Base-by-base conservation (phyloP, 176 grass and related monocot species). In the Ampelocalamus luodianensis region DNA sequence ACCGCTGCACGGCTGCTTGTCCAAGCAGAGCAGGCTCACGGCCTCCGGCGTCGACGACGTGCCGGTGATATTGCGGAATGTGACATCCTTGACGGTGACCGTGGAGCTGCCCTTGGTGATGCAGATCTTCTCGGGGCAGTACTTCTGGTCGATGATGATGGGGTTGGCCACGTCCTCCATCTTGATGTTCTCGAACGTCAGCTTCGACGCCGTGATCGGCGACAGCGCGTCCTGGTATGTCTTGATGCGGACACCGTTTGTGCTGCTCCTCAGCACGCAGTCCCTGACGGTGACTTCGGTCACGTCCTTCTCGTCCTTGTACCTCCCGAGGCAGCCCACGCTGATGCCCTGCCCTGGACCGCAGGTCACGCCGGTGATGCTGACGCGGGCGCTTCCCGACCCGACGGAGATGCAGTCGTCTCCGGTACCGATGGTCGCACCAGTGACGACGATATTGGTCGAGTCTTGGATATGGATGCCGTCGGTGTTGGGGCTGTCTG, bases 321-420 rank as follows among this genome's bases (percentile, higher is more conserved):
- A 96, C 44, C 70, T 86, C 8, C 91, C 88, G 1, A 92, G 70
- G 67, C 91, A 93, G 2, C 94, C 94, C 1, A 95, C 37, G 71
- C 92, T 97, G 79, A 97, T 93, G 8, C 95, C 95, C 46, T 93
- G 95, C 10, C 95, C 95, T 0, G 95, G 95, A 1, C 95, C 95
- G n/a, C 95, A 97, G 20, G 14, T 71, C 66, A 97, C 78, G 20
- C 67, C 36, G 11, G 6, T 58, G 45, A 97, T 79, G 2, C 1
- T 59, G 4, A 97, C 54, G 13, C 50, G 14, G 1, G 36, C 5
- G 76, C 73, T 90, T 7, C 90, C 90, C 0, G 88, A 58, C 3
- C 95, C 94, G 3, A 97, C 5, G 17, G 92, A 94, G 77, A 97
- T 24, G 73, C 94, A 97, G 79, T 97, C 94, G 3, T 97, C 90